phyloP scores from a whole-genome alignment of 805 yeast species.

The Kuraishia molischiana region DNA sequence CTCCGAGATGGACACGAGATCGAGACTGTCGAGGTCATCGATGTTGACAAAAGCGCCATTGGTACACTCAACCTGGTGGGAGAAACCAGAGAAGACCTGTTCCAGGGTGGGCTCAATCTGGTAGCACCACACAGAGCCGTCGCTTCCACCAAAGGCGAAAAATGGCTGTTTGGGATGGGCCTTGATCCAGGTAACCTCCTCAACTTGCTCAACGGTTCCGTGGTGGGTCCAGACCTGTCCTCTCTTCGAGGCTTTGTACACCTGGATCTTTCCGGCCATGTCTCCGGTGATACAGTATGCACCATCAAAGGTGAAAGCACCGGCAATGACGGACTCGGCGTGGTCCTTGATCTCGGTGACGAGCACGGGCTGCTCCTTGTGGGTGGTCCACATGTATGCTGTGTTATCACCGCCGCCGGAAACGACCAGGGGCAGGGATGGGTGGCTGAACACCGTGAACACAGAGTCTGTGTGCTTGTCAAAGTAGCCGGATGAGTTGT shows the following conservation, averaged over 20 bases:
- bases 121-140: slow-evolving; percentile 93
- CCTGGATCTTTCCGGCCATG: slow-evolving; percentile 81
- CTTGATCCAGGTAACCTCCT: slow-evolving; percentile 78
- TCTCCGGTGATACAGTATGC: slow-evolving; percentile 79
- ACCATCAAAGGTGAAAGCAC: slow-evolving; percentile 81
- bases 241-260: slow-evolving; percentile 60
- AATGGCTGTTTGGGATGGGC: slow-evolving; percentile 68
- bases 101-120: slow-evolving; percentile 58
- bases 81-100: slow-evolving; percentile 69
- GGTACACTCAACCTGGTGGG: slow-evolving; percentile 75
- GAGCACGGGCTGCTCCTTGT: slow-evolving; percentile 71
- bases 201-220: slow-evolving; percentile 74
- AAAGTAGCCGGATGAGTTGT: slow-evolving; percentile 83
- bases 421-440: slow-evolving; percentile 74
- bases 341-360: slow-evolving; percentile 74
- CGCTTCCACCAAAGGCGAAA: slow-evolving; percentile 87
- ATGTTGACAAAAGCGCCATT: slow-evolving; percentile 65
- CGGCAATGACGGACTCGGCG: slow-evolving; percentile 79
- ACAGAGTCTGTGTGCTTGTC: slow-evolving; percentile 87
- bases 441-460: slow-evolving; percentile 75
- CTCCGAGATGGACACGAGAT: slow-evolving; percentile 68
- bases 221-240: slow-evolving; percentile 77
- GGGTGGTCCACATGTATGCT: slow-evolving; percentile 89
- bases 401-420: slow-evolving; percentile 93
- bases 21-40: slow-evolving; percentile 46